Evolutionary conservation across 2,329 filamentous ascomycete species (phyloP).

Genomic region (Stagonosporopsis rhizophila): DNA sequence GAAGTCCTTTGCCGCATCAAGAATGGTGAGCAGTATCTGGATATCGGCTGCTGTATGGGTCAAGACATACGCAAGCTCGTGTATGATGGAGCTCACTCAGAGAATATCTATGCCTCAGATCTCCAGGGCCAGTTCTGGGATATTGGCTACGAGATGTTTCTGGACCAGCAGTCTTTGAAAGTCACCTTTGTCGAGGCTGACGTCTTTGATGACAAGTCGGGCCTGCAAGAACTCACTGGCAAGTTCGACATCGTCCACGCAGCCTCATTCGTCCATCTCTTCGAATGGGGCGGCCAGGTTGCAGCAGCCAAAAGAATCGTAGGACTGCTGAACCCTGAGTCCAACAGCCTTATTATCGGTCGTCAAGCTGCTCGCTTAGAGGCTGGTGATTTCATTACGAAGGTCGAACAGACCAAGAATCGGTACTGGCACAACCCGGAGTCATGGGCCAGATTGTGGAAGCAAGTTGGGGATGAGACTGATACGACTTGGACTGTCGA

Average conservation of each 20-base stretch:
- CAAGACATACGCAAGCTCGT: constrained; percentile 56
- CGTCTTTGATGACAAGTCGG: constrained; percentile 46
- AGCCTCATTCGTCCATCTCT: constrained; percentile 55
- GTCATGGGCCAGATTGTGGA: constrained; percentile 49
- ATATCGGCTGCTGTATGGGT: constrained; percentile 55
- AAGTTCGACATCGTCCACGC: constrained; percentile 53
- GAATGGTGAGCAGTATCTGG: constrained; percentile 47
- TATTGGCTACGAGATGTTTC: constrained; percentile 57
- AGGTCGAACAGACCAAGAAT: constrained; percentile 23
- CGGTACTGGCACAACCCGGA: constrained; percentile 49
- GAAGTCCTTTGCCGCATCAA: constrained; percentile 47
- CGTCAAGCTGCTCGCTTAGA: constrained; percentile 46
- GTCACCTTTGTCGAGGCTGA: constrained; percentile 62
- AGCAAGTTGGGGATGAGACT: constrained; percentile 49
- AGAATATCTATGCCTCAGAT: constrained; percentile 53
- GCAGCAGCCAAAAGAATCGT: constrained; percentile 44
- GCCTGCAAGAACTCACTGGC: constrained; percentile 46
- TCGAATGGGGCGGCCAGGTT: constrained; percentile 51
- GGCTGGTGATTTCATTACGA: constrained; percentile 33
- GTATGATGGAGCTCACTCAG: constrained; percentile 51
- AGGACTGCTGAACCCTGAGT: constrained; percentile 41
- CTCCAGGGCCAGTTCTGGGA: constrained; percentile 57
- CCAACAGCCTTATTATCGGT: constrained; percentile 50
- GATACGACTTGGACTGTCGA: constrained; percentile 48
- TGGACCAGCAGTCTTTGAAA: constrained; percentile 50